Base-by-base conservation (phyloP, 78 protist species). In the Emiliania huxleyi region DNA sequence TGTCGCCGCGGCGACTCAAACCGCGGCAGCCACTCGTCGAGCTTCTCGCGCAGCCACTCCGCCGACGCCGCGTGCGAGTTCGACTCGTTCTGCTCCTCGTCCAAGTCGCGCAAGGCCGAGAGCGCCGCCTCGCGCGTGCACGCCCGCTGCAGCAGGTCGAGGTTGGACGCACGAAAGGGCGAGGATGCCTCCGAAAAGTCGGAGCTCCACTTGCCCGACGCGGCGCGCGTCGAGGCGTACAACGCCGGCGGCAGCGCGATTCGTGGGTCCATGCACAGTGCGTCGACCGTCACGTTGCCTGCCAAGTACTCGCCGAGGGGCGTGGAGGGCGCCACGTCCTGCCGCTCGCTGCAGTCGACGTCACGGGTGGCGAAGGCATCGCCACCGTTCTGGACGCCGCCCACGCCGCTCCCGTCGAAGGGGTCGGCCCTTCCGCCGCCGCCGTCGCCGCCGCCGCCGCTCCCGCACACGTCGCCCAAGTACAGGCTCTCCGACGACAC, bases 131-230 rank as follows among this genome's bases (percentile, higher is more conserved):
- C 62, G 35, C 89, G 48, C 35, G 42, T 29, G 89, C 43, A 29
- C 11, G 89, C 89, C 3, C 89, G 89, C 52, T 44, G 56, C n/a
- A 81, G 89, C 33, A 81, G 55, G 42, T 81, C 89, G 56, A 19
- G 44, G 38, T 44, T 40, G 40, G 8, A 5, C 46, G 48, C 49
- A 40, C 89, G 49, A 11, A 81, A 81, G 29, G 89, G 62, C 11
- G 56, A 42, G 22, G 43, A 3, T 3, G 73, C 73, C 73, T 62
- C 73, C 8, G 1, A 2, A 4, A 12, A 19, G 81, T 35, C 37
- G 21, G 45, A 37, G 19, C 12, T 21, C 42, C 81, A 71, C 3
- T 3, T 1, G 37, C 15, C 37, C 12, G n/a, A 19, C 25, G 81
- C 42, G 15, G 81, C 42, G 37, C 37, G 1, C 45, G n/a, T 29